Evolutionary conservation across 352 stramenopile species (phyloP).

Genomic region (Globisporangium cylindrosporum): DNA sequence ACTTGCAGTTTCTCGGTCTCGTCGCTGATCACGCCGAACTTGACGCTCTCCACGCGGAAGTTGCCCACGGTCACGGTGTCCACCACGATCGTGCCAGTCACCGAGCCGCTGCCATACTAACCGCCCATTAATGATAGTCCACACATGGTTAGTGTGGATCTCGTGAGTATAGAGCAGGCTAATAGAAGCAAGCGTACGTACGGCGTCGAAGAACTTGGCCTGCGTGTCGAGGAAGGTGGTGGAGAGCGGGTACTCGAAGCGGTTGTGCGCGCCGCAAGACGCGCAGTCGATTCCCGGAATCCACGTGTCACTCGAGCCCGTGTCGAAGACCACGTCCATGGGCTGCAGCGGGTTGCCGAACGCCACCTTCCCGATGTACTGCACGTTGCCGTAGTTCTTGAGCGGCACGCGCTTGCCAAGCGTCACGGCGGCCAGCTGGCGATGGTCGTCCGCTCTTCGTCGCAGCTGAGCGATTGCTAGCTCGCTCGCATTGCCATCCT

Average conservation of each 20-base stretch:
- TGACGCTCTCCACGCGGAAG: constrained; percentile 69
- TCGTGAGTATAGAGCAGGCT: background rate
- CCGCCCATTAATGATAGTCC: background rate
- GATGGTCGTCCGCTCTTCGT: background rate
- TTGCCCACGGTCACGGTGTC: constrained; percentile 71
- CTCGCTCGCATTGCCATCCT: constrained; percentile 17
- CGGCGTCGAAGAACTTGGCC: constrained; percentile 68
- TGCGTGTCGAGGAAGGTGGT: constrained; percentile 73
- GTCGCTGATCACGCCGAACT: constrained; percentile 69
- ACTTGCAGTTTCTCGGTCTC: constrained; percentile 71
- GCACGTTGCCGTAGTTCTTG: constrained; percentile 84
- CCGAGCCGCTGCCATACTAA: constrained; percentile 74
- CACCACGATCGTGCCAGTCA: constrained; percentile 70
- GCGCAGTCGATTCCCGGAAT: constrained; percentile 52
- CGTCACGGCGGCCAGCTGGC: constrained; percentile 20
- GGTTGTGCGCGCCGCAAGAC: constrained; percentile 50
- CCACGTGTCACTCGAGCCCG: constrained; percentile 81
- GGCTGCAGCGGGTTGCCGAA: constrained; percentile 68
- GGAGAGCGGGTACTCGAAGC: constrained; percentile 50
- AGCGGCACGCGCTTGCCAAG: constrained; percentile 44
- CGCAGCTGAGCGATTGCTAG: background rate
- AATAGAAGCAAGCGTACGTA: constrained; percentile 13
- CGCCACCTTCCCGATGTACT: constrained; percentile 74
- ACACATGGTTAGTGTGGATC: background rate
- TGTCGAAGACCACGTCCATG: constrained; percentile 78